Base-by-base conservation (phyloP, 768 basidiomycete species). In the Suillus cothurnatus region DNA sequence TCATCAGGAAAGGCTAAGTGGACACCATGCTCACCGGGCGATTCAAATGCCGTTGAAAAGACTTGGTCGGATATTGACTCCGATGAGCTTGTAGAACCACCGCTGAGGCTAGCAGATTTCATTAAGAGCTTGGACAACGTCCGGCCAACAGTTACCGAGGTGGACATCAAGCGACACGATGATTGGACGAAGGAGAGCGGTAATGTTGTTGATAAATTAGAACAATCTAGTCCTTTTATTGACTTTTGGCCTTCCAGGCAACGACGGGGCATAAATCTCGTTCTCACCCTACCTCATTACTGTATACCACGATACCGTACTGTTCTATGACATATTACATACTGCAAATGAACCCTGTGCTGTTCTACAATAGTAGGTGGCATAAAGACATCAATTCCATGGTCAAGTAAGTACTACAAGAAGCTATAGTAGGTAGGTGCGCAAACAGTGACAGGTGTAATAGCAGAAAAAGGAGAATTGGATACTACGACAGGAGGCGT, bases 21-120 rank as follows among this genome's bases (percentile, higher is more conserved):
- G 90, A 98, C 95, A 26, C 97, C 97, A 2, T 99, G 97, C 75
- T 98, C 96, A 2, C 96, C 97, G 1, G 96, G 97, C 11, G 95
- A 96, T 69, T 82, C 87, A 0, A 87, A 86, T 0, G 95, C 93
- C 0, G 81, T 87, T 59, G 97, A 99, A 80, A 94, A 91, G 82
- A 81, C 87, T 6, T 98, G 97, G 97, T 86, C 91, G 26, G 91
- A 92, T 63, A 83, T 99, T 50, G 88, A 89, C 52, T 89, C 91
- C 2, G 92, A 98, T 62, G 93, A 97, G 74, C 80, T 98, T 45
- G 81, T 89, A n/a, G 97, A 99, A 75, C 97, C 97, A 1, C 85
- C 90, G 61, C 80, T 99, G 74, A 87, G 80, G 64, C 61, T 93
- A 38, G 81, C 78, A 12, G 95, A 97, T 74, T 98, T 98, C 73